Base-by-base conservation (phyloP, 768 basidiomycete genomes). In the Boletus subcaerulescens region DNA sequence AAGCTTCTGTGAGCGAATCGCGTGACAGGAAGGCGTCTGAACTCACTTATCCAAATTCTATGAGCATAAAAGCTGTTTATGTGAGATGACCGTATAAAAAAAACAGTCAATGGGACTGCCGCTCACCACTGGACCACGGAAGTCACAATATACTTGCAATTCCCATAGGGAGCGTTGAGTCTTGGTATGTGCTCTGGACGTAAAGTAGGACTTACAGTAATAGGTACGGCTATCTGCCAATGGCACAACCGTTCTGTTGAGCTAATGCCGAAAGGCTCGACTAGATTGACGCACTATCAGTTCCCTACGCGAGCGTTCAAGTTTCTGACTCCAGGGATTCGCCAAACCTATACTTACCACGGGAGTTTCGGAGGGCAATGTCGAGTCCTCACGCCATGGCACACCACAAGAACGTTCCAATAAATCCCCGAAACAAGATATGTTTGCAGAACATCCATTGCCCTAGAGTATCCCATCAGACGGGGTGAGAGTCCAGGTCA, bases 1-100 rank as follows among this genome's bases (percentile, higher is more conserved):
- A 18, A 8, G 2, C 39, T 10, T 35, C 22, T 5, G 22, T 44
- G 29, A 14, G 11, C 26, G n/a, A 17, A 31, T 31, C 3, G 24
- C 8, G n/a, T 1, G 1, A 15, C 7, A 33, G 15, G 3, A 26
- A 33, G 5, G 10, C 7, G 1, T 9, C 8, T 5, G 3, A 17
- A 42, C 54, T 43, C 24, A 61, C 60, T 57, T 43, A 60, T 60
- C 58, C 58, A 60, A 7, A 60, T 12, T 31, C 58, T 35, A 7
- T 60, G 59, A 6, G 53, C 46, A 18, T 56, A 60, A 22, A 61
- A 60, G 13, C 59, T 60, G 10, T 15, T 18, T 14, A n/a, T 17
- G 14, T 39, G 12, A 52, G n/a, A 0, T 31, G n/a, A 13, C 2
- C 6, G n/a, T 45, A 7, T 57, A 14, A 17, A 35, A 35, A 14